phyloP scores from a whole-genome alignment of 257 asterid species.

The Eucommia ulmoides region DNA sequence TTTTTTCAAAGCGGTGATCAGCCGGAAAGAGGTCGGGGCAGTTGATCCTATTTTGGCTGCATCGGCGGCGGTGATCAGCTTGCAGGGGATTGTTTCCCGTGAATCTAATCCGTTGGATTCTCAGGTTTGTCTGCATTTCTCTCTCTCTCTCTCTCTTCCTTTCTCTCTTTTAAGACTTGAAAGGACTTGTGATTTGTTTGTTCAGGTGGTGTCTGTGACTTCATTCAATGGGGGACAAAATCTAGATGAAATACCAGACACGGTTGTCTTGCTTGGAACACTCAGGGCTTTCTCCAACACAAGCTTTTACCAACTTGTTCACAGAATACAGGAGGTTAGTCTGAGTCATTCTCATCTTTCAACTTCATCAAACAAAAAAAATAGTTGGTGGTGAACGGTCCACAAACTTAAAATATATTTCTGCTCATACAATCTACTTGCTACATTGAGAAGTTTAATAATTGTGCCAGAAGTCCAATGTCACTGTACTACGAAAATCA shows the following conservation, averaged over 20 bases:
- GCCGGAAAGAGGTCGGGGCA: slow-evolving; percentile 12
- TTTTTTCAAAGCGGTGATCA: slow-evolving; percentile 63
- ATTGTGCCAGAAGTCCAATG: too few species aligned
- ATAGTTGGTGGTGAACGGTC: too few species aligned
- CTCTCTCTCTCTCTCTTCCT: background rate
- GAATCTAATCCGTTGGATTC: slow-evolving; percentile 84
- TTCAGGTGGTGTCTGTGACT: slow-evolving; percentile 78
- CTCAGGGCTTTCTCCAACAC: slow-evolving; percentile 69
- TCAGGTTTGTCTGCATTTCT: too few species aligned
- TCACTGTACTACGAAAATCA: too few species aligned
- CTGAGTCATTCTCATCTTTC: too few species aligned
- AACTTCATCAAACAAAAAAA: too few species aligned
- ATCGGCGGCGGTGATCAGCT: slow-evolving; percentile 79
- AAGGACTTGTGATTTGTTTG: background rate
- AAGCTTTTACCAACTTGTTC: slow-evolving; percentile 46
- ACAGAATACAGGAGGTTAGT: slow-evolving; percentile 72
- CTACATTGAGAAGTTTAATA: too few species aligned
- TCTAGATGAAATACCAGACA: slow-evolving; percentile 22
- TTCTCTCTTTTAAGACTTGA: background rate
- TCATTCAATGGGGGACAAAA: slow-evolving; percentile 48
- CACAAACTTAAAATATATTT: too few species aligned
- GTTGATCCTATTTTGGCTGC: slow-evolving; percentile 69
- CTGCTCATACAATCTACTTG: too few species aligned
- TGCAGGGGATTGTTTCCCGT: slow-evolving; percentile 81
- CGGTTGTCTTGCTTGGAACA: slow-evolving; percentile 62